These are phyloP conservation scores for Aureobasidium uvarum DNA, from an alignment of 2,329 filamentous ascomycete species.

Conservation along the genomic window DNA sequence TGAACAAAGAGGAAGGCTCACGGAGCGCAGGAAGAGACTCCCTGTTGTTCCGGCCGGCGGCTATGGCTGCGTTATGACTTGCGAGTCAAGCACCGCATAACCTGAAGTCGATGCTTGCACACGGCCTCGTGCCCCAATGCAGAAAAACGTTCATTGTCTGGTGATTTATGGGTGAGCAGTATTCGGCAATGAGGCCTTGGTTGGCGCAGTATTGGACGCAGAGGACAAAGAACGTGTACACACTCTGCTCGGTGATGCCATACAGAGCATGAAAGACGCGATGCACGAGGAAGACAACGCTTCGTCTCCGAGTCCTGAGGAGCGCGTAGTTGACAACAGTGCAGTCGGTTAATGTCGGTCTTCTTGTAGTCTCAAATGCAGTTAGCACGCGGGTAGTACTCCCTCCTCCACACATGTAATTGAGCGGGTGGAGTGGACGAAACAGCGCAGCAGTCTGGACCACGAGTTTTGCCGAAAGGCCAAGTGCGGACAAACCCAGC, in stretches of 20 bases:
- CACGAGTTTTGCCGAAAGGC: conserved; percentile 19
- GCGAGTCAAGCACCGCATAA: conserved; percentile 1
- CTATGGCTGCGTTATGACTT: not conserved
- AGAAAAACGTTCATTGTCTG: not conserved
- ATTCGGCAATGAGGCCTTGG: not conserved
- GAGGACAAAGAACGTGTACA: not conserved
- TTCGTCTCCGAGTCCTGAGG: not conserved
- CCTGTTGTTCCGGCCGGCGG: conserved; percentile 6
- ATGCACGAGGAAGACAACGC: not conserved
- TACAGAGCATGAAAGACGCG: not conserved
- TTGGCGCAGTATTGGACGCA: not conserved
- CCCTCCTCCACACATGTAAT: too few species aligned
- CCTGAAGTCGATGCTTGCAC: conserved; percentile 8
- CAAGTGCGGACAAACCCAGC: conserved; percentile 10
- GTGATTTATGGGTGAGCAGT: conserved; percentile 7
- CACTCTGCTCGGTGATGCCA: not conserved
- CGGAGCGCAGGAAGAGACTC: conserved; percentile 13
- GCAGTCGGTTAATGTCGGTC: not conserved
- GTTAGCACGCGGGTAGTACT: not conserved
- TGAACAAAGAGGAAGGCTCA: not conserved
- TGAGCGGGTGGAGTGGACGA: not conserved
- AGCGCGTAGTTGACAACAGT: not conserved
- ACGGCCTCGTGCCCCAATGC: not conserved
- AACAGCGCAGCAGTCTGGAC: conserved; percentile 7
- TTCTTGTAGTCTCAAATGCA: not conserved